Percentiles rank a stretch among this genome's conserved stretches.
phyloP scores from a whole-genome alignment of 495 filamentous ascomycete species.

The Penicillium maclennaniae region DNA sequence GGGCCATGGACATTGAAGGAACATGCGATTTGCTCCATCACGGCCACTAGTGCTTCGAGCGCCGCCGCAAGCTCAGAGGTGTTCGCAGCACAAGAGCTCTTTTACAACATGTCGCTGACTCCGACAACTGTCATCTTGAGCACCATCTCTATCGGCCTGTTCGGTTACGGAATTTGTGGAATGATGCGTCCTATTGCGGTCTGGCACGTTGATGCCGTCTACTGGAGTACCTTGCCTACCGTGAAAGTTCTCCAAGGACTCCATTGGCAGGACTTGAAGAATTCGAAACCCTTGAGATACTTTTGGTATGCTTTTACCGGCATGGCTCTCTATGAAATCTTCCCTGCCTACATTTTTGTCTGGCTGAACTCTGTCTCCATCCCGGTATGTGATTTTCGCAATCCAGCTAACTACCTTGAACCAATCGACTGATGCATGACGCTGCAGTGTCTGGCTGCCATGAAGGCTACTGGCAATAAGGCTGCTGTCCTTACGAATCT shows the following conservation, averaged over 20 bases:
- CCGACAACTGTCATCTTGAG: conserved; percentile 26
- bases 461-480: conserved; percentile 25
- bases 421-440: conserved; percentile 4
- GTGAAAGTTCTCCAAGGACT: conserved; percentile 30
- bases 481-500: conserved; percentile 35
- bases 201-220: conserved; percentile 49
- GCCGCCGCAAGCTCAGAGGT: conserved; percentile 12
- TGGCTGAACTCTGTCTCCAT: conserved; percentile 53
- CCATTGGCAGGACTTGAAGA: conserved; percentile 30
- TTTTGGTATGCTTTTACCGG: conserved; percentile 34
- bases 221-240: conserved; percentile 32
- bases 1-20: conserved; percentile 33
- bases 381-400: conserved; percentile 25
- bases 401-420: not conserved
- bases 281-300: conserved; percentile 27
- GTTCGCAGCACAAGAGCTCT: conserved; percentile 31
- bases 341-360: conserved; percentile 54
- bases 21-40: conserved; percentile 30
- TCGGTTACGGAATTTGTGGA: conserved; percentile 54
- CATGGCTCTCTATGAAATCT: conserved; percentile 46
- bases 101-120: conserved; percentile 27
- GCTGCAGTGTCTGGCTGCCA: conserved; percentile 41
- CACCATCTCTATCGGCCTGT: conserved; percentile 36
- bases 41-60: conserved; percentile 26
- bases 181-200: conserved; percentile 50